Evolutionary conservation across 1,284 basidiomycete species (phyloP).

Genomic region (Bjerkandera adusta): DNA sequence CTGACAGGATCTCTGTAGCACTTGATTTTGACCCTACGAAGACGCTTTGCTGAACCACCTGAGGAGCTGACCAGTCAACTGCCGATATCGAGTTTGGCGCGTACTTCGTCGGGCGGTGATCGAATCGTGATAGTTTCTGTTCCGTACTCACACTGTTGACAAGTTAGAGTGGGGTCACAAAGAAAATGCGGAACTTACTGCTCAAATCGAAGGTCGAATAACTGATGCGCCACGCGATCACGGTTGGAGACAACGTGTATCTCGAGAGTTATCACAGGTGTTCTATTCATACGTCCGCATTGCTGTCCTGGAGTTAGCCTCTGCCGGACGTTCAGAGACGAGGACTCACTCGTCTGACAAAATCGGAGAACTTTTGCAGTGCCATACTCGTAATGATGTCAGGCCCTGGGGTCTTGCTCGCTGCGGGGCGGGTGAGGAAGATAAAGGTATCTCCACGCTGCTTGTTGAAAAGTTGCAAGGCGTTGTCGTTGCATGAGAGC

Average conservation of each 20-base stretch:
- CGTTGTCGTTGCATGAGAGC: conserved; percentile 50
- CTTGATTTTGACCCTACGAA: conserved; percentile 15
- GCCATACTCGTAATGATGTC: conserved; percentile 59
- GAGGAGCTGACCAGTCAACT: conserved; percentile 42
- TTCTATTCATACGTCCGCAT: conserved; percentile 52
- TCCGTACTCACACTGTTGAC: conserved; percentile 52
- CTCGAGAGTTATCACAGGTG: conserved; percentile 51
- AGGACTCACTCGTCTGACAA: conserved; percentile 47
- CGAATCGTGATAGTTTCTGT: conserved; percentile 47
- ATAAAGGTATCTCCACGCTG: conserved; percentile 53
- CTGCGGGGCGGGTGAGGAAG: conserved; percentile 49
- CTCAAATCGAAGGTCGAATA: conserved; percentile 65
- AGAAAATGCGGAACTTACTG: conserved; percentile 41
- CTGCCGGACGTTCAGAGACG: neutral
- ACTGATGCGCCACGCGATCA: conserved; percentile 58
- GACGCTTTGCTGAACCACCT: conserved; percentile 10
- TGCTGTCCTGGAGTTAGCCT: conserved; percentile 41
- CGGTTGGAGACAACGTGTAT: conserved; percentile 68
- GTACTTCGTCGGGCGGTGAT: conserved; percentile 43
- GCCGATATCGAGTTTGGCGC: conserved; percentile 32
- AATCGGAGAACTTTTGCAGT: conserved; percentile 53
- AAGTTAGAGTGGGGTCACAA: neutral
- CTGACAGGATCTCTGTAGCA: conserved; percentile 13
- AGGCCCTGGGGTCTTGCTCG: conserved; percentile 40
- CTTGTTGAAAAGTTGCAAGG: conserved; percentile 57